phyloP scores from a whole-genome alignment of 371 early-diverging fungal species.

The Umbelopsis sp. region DNA sequence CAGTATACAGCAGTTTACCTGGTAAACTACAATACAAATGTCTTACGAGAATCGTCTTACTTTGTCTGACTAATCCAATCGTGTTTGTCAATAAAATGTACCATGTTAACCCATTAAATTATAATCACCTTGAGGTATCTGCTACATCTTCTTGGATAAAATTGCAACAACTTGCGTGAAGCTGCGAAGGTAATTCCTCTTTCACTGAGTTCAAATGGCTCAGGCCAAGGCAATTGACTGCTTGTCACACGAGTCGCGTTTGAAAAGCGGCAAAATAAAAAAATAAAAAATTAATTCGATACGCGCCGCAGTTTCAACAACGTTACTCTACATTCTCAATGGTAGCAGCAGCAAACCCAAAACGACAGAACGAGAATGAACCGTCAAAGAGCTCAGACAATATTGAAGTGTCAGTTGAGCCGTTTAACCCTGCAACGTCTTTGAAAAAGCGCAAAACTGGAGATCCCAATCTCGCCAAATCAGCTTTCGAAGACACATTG shows the following conservation, averaged over 20 bases:
- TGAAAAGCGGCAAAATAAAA: background rate
- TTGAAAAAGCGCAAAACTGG: conserved; percentile 9
- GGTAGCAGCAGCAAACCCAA: background rate
- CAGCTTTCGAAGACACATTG: conserved; percentile 12
- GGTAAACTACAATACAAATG: no score
- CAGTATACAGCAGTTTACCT: no score
- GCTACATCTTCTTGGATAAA: no score
- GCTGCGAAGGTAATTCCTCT: no score
- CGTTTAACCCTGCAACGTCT: background rate
- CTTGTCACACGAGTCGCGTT: conserved; percentile 8
- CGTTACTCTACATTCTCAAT: background rate
- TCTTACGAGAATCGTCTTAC: no score
- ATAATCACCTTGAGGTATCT: no score
- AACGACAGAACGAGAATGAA: conserved; percentile 10
- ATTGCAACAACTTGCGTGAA: no score
- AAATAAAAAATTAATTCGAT: no score
- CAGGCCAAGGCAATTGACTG: background rate
- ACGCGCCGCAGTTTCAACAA: conserved; percentile 11
- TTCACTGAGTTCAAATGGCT: background rate
- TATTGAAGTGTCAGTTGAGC: conserved; percentile 14
- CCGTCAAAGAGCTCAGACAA: background rate
- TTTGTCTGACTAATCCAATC: no score
- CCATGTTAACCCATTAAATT: no score
- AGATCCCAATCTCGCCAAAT: background rate
- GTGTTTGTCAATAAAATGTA: no score